phyloP scores from a whole-genome alignment of 129 eudicot genomes.

The Smallanthus sonchifolius region DNA sequence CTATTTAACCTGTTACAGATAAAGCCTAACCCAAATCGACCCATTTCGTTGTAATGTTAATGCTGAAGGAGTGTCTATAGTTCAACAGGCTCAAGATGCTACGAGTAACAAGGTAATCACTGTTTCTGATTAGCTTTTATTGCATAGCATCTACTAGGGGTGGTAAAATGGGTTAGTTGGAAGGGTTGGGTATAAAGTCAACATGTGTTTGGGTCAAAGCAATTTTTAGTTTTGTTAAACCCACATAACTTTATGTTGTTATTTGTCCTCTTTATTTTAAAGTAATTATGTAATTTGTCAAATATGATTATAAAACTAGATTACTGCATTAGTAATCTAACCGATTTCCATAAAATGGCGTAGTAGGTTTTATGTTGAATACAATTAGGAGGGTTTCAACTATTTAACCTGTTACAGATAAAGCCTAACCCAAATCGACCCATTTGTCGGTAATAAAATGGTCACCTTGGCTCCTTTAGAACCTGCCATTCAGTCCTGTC shows the following conservation, averaged over 20 bases:
- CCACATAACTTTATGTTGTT: not conserved
- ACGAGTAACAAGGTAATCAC: conserved; percentile 55
- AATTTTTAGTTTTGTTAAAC: not conserved
- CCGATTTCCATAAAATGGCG: not conserved
- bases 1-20: not conserved
- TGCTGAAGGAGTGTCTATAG: conserved; percentile 64
- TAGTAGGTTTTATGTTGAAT: not conserved
- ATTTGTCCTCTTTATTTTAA: not conserved
- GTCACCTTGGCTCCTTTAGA: not conserved
- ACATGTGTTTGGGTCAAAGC: not conserved
- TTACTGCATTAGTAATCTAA: not conserved
- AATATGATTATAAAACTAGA: not conserved
- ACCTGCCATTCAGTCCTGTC: not conserved
- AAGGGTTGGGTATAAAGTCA: not conserved
- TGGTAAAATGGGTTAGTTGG: not conserved
- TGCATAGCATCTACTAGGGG: not conserved
- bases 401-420: not conserved
- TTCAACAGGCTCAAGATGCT: conserved; percentile 84
- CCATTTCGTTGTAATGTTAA: too few relatives aligned
- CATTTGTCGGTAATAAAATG: not conserved
- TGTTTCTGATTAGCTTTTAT: not conserved
- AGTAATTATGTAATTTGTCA: not conserved
- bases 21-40: not conserved
- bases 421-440: not conserved
- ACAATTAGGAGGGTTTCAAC: not conserved